These are phyloP conservation scores for Fusarium multiceps DNA, from an alignment of 2,329 filamentous ascomycete species.

Conservation along the genomic window DNA sequence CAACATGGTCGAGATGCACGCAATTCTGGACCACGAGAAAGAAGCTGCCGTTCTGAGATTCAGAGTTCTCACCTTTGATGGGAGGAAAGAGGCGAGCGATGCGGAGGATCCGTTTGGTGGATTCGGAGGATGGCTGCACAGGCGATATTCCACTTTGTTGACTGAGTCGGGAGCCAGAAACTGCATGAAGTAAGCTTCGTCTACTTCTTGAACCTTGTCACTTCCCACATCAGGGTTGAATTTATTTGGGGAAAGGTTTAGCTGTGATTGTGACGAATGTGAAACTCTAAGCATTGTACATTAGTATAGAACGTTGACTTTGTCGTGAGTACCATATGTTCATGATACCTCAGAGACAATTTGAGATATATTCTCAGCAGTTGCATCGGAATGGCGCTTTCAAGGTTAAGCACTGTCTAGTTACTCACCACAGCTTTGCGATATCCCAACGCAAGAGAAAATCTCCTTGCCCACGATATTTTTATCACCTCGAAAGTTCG, in stretches of 20 bases:
- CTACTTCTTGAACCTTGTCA: no score
- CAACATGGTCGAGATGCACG: slow-evolving; percentile 28
- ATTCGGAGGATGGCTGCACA: slow-evolving; percentile 34
- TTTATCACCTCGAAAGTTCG: no score
- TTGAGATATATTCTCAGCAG: fast-evolving
- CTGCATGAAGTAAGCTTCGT: not conserved
- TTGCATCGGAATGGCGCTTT: no score
- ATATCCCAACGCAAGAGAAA: fast-evolving
- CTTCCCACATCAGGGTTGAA: no score
- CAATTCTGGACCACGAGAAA: not conserved
- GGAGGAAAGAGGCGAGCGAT: slow-evolving; percentile 21
- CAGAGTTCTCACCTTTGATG: slow-evolving; percentile 28
- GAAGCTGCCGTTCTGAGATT: slow-evolving; percentile 9
- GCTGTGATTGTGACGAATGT: no score
- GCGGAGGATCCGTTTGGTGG: slow-evolving; percentile 31
- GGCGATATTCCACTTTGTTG: slow-evolving; percentile 26
- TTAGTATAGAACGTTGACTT: no score
- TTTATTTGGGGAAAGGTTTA: no score
- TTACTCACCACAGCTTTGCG: no score
- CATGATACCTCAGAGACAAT: no score
- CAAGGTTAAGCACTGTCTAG: no score
- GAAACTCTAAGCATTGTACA: no score
- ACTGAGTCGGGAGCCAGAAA: slow-evolving; percentile 39
- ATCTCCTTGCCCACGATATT: fast-evolving
- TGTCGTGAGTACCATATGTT: fast-evolving